phyloP scores from a whole-genome alignment of 305 asterid genomes.

The Nicotiana rustica region DNA sequence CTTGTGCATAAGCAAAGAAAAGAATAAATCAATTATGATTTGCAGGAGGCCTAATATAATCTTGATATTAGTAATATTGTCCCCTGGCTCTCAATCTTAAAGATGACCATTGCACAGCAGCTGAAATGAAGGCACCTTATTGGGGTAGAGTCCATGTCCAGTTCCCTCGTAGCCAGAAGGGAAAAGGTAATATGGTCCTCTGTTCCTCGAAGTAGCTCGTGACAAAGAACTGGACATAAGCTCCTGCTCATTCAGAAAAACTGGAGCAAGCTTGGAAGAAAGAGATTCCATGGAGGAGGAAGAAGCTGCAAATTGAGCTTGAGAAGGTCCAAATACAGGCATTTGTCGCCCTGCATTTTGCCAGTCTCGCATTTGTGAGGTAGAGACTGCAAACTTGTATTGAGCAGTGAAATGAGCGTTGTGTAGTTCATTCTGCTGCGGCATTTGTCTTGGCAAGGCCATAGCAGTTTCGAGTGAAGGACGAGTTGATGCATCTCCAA shows the following conservation, averaged over 20 bases:
- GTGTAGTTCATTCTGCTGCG: constrained; percentile 35
- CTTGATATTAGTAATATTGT: neutral
- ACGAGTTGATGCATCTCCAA: constrained; percentile 41
- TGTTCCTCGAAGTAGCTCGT: constrained; percentile 40
- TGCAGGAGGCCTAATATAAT: neutral
- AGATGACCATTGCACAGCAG: constrained; percentile 55
- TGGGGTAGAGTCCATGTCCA: constrained; percentile 41
- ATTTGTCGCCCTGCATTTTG: constrained; percentile 46
- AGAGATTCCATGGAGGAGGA: constrained; percentile 44
- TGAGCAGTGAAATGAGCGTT: constrained; percentile 46
- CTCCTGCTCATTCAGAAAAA: constrained; percentile 48
- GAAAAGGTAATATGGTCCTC: constrained; percentile 50
- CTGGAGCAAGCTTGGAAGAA: constrained; percentile 53
- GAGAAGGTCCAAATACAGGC: constrained; percentile 54
- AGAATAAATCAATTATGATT: constrained; percentile 29
- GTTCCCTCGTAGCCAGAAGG: constrained; percentile 54
- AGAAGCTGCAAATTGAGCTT: constrained; percentile 53
- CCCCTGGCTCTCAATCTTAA: constrained; percentile 30
- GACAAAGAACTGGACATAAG: constrained; percentile 41
- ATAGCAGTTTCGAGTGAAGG: constrained; percentile 35
- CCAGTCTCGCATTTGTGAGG: constrained; percentile 48
- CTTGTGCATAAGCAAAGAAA: constrained; percentile 26
- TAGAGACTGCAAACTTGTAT: constrained; percentile 42
- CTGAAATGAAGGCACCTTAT: constrained; percentile 50
- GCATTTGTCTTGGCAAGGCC: constrained; percentile 42